Base-by-base conservation (phyloP, 2,329 filamentous ascomycete genomes). In the Xylariaceae sp. region DNA sequence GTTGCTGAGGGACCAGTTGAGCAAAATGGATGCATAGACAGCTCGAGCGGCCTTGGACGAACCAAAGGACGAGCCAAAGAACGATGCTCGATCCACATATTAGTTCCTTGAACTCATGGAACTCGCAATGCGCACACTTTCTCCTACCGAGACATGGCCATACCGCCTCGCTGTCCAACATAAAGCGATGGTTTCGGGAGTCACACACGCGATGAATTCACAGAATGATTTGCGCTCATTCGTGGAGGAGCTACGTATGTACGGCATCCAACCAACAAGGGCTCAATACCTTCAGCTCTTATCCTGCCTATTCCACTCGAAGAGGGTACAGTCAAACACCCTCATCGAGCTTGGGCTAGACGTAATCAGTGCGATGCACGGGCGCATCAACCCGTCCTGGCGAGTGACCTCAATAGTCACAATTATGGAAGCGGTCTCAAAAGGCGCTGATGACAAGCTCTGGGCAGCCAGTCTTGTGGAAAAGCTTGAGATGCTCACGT, bases 321-420 rank as follows among this genome's bases (percentile, higher is more conserved):
- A 60, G 1, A 51, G 60, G 7, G 42, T 53, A 1, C 41, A 55
- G n/a, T 51, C 52, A 27, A 39, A 19, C 48, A 40, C 67, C 19
- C 70, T 73, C 41, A 65, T 75, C 1, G 61, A 67, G 26, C 62
- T 79, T 3, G 71, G 76, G 2, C 70, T 77, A 44, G 65, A 73
- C 34, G 63, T 81, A 9, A 65, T 80, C 6, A 65, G 71, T 11
- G 74, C 73, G 4, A 72, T 78, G 50, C 69, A 75, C 44, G 74
- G 76, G 59, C 74, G 77, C 6, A 75, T 19, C 65, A 78, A 53
- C 57, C 66, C 2, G 64, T 79, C 26, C 63, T 77, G 52, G 68
- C 70, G 31, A 68, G 74, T 53, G 74, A 79, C 30, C 67, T 85
- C 19, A 50, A 72, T 85, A 47, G 71, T 77, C 9, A 64, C 72